A percentile compares a stretch with the other conserved stretches of the same genome.
Evolutionary conservation across 371 early-diverging fungal genomes (phyloP).

Genomic region (Dipsacomyces acuminosporus): DNA sequence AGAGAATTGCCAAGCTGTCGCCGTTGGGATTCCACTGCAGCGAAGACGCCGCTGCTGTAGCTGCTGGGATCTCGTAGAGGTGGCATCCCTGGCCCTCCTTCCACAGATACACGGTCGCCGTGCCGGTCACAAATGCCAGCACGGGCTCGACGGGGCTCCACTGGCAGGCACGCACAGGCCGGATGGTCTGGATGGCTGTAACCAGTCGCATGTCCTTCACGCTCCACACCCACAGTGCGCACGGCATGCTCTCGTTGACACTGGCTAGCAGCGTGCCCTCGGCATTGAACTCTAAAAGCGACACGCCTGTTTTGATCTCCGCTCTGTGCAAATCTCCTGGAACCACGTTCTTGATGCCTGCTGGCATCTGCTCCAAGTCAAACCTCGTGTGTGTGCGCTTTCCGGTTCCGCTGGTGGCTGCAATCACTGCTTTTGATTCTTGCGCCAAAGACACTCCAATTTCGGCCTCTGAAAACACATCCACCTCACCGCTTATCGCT

Average conservation of each 20-base stretch:
- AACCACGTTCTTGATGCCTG: constrained; percentile 9
- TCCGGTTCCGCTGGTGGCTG: constrained; percentile 50
- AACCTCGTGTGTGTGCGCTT: constrained; percentile 40
- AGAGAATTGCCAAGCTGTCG: constrained; percentile 51
- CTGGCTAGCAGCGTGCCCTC: constrained; percentile 54
- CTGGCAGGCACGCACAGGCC: constrained; percentile 43
- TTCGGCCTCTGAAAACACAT: constrained; percentile 32
- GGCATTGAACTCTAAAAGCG: constrained; percentile 55
- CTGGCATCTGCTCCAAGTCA: constrained; percentile 10
- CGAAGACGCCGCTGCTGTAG: constrained; percentile 42
- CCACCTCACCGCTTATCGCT: constrained; percentile 3
- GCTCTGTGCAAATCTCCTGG: constrained; percentile 57
- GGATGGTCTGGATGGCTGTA: constrained; percentile 50
- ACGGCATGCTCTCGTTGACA: constrained; percentile 55
- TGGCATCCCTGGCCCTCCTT: constrained; percentile 31
- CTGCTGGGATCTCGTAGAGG: constrained; percentile 20
- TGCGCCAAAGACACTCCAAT: constrained; percentile 21
- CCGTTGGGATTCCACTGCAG: constrained; percentile 57
- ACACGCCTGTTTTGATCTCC: constrained; percentile 58
- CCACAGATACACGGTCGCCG: constrained; percentile 55
- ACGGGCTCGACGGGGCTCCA: constrained; percentile 55
- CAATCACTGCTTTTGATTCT: constrained; percentile 48
- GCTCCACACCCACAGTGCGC: constrained; percentile 57
- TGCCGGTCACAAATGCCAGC: constrained; percentile 52
- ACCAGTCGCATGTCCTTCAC: constrained; percentile 46